phyloP scores from a whole-genome alignment of 768 basidiomycete genomes.

The Cyclocybe cylindracea region DNA sequence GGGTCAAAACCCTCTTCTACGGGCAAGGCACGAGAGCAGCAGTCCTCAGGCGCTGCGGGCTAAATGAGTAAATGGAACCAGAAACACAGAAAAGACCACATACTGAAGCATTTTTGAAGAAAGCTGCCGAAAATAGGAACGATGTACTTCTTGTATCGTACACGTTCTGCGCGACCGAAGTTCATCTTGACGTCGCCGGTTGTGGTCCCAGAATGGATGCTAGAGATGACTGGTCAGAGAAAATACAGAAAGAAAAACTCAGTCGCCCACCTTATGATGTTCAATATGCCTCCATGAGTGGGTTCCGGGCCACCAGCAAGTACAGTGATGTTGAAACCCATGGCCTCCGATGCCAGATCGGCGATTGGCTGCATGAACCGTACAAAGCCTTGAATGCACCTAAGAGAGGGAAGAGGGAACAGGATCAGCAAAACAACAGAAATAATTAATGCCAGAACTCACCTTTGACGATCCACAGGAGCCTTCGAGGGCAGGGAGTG shows the following conservation, averaged over 20 bases:
- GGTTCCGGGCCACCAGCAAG: constrained; percentile 11
- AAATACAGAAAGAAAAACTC: background rate
- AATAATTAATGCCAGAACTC: no score
- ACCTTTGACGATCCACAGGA: no score
- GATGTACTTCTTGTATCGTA: background rate
- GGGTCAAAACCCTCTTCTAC: no score
- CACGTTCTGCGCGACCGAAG: constrained; percentile 1
- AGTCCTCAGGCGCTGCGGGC: no score
- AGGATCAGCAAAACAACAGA: background rate
- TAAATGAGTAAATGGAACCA: no score
- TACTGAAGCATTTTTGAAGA: constrained; percentile 9
- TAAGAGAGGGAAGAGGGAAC: background rate
- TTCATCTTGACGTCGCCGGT: constrained; percentile 3
- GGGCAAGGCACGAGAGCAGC: no score
- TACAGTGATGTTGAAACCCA: constrained; percentile 1
- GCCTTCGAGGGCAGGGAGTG: no score
- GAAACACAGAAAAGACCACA: no score
- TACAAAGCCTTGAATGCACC: constrained; percentile 1
- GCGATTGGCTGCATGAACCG: constrained; percentile 4
- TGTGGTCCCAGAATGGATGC: constrained; percentile 5
- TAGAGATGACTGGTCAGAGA: background rate
- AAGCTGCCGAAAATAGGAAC: constrained; percentile 8
- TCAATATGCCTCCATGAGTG: constrained; percentile 3
- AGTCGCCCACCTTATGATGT: constrained; percentile 3
- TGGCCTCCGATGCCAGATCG: background rate